Evolutionary conservation across 163 green algal species (phyloP).

Genomic region (Volvox carteri): DNA sequence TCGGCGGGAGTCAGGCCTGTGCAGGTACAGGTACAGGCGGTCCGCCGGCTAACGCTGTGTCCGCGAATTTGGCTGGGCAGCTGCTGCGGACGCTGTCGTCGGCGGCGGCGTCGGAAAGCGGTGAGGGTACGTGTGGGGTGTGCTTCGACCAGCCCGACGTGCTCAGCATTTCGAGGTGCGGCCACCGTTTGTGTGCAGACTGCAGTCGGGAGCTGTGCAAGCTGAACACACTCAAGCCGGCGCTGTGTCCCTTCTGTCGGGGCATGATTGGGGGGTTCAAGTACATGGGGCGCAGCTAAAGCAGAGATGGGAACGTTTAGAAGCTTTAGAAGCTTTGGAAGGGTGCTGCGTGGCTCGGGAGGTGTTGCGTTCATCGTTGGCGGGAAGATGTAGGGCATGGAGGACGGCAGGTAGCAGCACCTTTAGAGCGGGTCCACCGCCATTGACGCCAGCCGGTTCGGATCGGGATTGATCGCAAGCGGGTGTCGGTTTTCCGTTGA

Average conservation of each 20-base stretch:
- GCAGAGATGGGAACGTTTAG: too few species aligned
- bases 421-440: too few species aligned
- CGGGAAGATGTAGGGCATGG: too few species aligned
- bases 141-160: slow-evolving; percentile 55
- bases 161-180: slow-evolving; percentile 49
- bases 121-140: slow-evolving; percentile 56
- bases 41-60: neutral
- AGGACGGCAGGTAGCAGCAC: too few species aligned
- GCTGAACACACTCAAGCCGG: slow-evolving; percentile 67
- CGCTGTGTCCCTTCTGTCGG: slow-evolving; percentile 69
- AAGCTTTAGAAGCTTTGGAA: too few species aligned
- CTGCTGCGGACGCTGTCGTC: slow-evolving; percentile 52
- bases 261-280: slow-evolving; percentile 58
- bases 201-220: slow-evolving; percentile 67
- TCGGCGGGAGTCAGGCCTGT: neutral
- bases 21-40: neutral
- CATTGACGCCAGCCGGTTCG: too few species aligned
- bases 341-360: too few species aligned
- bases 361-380: too few species aligned
- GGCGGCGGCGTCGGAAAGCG: slow-evolving; percentile 11
- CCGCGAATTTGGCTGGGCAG: slow-evolving; percentile 21
- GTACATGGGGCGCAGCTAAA: neutral
- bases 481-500: too few species aligned
- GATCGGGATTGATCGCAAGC: too few species aligned
- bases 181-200: slow-evolving; percentile 61